phyloP scores from a whole-genome alignment of 805 yeast species.

The Wickerhamiella sergipiensis region DNA sequence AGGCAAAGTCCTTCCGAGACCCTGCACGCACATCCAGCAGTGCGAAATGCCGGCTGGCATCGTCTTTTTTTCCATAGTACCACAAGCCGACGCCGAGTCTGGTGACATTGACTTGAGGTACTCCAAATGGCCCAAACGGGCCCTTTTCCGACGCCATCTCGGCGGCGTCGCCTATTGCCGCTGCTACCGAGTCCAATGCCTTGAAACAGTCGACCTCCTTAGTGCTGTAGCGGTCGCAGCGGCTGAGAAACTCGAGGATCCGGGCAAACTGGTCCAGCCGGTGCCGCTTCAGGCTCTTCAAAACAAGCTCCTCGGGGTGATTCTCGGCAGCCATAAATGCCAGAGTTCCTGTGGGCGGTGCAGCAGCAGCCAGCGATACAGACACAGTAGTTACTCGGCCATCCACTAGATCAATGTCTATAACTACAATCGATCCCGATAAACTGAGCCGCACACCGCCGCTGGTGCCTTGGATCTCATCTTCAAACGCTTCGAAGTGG shows the following conservation, averaged over 20 bases:
- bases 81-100: slow-evolving; percentile 23
- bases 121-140: slow-evolving; percentile 16
- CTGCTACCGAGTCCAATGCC: slow-evolving; percentile 21
- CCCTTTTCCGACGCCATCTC: neutral
- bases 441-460: slow-evolving; percentile 25
- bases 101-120: slow-evolving; percentile 21
- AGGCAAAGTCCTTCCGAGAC: slow-evolving; percentile 11
- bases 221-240: slow-evolving; percentile 25
- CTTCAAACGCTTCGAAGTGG: slow-evolving; percentile 28
- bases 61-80: slow-evolving; percentile 17
- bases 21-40: slow-evolving; percentile 15
- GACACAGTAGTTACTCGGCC: slow-evolving; percentile 17
- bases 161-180: slow-evolving; percentile 14
- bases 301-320: slow-evolving; percentile 18
- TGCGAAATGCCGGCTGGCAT: slow-evolving; percentile 9
- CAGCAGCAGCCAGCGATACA: slow-evolving; percentile 20
- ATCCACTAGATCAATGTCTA: slow-evolving; percentile 21
- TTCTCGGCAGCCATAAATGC: slow-evolving; percentile 19
- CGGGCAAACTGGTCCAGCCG: slow-evolving; percentile 23
- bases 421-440: slow-evolving; percentile 27
- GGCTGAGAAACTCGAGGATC: slow-evolving; percentile 22
- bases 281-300: slow-evolving; percentile 19
- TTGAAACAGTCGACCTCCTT: slow-evolving; percentile 25
- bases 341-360: slow-evolving; percentile 10
- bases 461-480: slow-evolving; percentile 10